Base-by-base conservation (phyloP, 176 grass and related monocot species). In the Themeda triandra region DNA sequence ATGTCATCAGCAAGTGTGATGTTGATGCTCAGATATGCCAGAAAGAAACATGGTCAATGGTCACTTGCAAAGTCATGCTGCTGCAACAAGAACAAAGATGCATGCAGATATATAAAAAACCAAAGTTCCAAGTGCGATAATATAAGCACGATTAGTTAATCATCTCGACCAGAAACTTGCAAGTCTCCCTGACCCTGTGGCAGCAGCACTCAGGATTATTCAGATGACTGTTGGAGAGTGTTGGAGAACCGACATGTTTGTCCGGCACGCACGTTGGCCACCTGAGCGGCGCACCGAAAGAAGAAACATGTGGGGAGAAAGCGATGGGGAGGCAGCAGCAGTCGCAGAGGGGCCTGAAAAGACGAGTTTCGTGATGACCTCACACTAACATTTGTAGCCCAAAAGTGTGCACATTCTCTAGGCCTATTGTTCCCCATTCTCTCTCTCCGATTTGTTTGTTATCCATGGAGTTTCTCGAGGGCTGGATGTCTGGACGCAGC, bases 221-320 rank as follows among this genome's bases (percentile, higher is more conserved):
- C 54, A 58, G 54, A n/a, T 58, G 54, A 58, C 8, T 18, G 15
- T 17, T 33, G 29, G 27, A n/a, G 0, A 4, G 45, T 23, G 45
- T 17, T 17, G 58, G 68, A 12, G 81, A 62, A 41, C 81, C 68
- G 82, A 79, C 81, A 88, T 68, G 44, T 23, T 25, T 37, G 78
- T 49, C 82, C 60, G 69, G 82, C 87, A 82, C 30, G 79, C 78
- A 66, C 83, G 88, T 72, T 44, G 45, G 70, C 77, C 77, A 67
- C 82, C 63, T 53, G 78, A 81, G n/a, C n/a, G n/a, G 63, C 53
- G 53, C 78, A 86, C 73, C 88, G 79, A 83, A 86, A 83, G 73
- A 76, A 69, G 28, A 17, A 71, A 13, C 78, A 86, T 13, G 31
- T 54, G 28, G 60, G 14, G 32, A 51, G 72, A 40, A 58, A 84